Percentiles rank a stretch among this genome's conserved stretches.
These are phyloP conservation scores for Rheum nobile DNA, from an alignment of 148 eudicot genomes.

Conservation along the genomic window DNA sequence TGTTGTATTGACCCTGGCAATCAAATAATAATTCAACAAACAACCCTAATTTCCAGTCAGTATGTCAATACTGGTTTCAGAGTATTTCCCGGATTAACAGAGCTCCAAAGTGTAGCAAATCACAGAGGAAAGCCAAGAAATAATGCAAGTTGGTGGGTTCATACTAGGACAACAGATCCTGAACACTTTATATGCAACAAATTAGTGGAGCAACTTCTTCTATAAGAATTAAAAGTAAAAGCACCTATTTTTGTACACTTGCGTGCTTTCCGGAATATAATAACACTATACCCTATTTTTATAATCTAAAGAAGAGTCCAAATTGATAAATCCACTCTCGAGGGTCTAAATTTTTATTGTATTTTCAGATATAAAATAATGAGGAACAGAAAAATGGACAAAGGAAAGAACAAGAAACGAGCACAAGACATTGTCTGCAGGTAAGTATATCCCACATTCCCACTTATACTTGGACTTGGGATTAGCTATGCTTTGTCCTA, in stretches of 20 bases:
- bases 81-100: not conserved
- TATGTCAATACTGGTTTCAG: not conserved
- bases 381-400: not conserved
- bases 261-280: not conserved
- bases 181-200: not conserved
- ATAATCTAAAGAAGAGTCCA: slow-evolving; percentile 1
- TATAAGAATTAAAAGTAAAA: not conserved
- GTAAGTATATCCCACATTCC: not conserved
- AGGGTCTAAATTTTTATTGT: not conserved
- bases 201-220: not conserved
- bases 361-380: not conserved
- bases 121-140: not conserved
- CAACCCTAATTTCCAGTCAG: not conserved
- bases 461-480: not conserved
- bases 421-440: not conserved
- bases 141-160: slow-evolving; percentile 1
- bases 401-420: not conserved
- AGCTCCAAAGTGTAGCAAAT: not conserved
- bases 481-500: not conserved
- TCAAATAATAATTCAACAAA: not conserved
- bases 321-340: not conserved
- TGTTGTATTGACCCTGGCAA: not conserved
- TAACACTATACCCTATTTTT: not conserved
- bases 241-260: slow-evolving; percentile 2
- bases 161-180: not conserved